phyloP scores from a whole-genome alignment of 129 eudicot genomes.

The Heracleum sosnowskyi region DNA sequence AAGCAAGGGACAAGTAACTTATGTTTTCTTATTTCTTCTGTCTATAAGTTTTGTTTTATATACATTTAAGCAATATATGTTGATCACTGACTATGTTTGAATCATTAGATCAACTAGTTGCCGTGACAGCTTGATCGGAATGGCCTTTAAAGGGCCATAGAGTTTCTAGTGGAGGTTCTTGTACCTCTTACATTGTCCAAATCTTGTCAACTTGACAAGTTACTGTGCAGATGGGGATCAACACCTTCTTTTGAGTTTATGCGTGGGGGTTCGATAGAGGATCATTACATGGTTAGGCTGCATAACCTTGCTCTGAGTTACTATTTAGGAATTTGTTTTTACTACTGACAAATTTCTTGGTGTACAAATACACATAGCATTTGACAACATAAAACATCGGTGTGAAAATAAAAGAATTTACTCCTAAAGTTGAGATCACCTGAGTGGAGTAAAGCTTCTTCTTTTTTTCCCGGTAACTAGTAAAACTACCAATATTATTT shows the following conservation, averaged over 20 bases:
- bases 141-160: neutral
- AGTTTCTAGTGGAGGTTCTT: conserved; percentile 2
- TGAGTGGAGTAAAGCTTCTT: too few species aligned
- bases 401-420: too few species aligned
- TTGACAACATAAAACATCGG: too few species aligned
- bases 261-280: neutral
- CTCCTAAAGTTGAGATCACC: too few species aligned
- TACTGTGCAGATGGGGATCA: conserved; percentile 31
- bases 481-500: too few species aligned
- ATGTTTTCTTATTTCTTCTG: neutral
- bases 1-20: neutral
- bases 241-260: conserved; percentile 28
- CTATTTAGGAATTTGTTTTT: too few species aligned
- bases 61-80: neutral
- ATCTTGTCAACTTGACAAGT: conserved; percentile 62
- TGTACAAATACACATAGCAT: too few species aligned
- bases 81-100: neutral
- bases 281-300: neutral
- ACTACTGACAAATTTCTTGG: too few species aligned
- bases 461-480: too few species aligned
- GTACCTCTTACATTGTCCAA: conserved; percentile 61
- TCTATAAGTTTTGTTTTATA: neutral
- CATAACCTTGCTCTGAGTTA: neutral
- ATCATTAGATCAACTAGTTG: neutral
- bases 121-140: neutral